Percentiles rank a stretch among this genome's conserved stretches.
Conservation (phyloP, 192 early-diverging fungal species). For the Coemansia umbellata region DNA sequence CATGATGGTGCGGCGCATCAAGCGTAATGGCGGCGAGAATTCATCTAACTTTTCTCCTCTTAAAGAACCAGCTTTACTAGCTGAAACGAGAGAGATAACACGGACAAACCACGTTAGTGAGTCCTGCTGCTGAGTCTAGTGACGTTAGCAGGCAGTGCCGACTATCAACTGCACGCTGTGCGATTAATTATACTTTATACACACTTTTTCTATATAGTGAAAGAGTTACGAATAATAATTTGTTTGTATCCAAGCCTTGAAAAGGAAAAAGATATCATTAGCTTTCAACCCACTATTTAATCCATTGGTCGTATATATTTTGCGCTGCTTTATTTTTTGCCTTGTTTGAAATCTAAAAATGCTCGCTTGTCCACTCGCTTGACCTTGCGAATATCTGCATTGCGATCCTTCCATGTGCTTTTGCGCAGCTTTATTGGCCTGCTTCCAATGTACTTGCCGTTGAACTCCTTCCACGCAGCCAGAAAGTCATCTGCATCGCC, state of each 20-base stretch:
- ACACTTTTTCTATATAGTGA: too few relatives aligned
- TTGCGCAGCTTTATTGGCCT: slow-evolving; percentile 92
- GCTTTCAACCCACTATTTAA: too few relatives aligned
- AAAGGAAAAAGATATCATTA: too few relatives aligned
- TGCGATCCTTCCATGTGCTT: slow-evolving; percentile 89
- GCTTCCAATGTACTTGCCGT: slow-evolving; percentile 96
- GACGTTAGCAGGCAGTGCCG: too few relatives aligned
- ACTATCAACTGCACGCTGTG: too few relatives aligned
- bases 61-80: slow-evolving; percentile 10
- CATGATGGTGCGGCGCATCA: slow-evolving; percentile 24
- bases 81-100: neutral
- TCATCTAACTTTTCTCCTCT: slow-evolving; percentile 2
- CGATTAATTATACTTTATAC: too few relatives aligned
- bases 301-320: neutral
- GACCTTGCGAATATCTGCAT: slow-evolving; percentile 62
- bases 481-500: slow-evolving; percentile 88
- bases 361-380: slow-evolving; percentile 44
- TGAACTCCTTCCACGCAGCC: slow-evolving; percentile 91
- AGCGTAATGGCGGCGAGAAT: too few relatives aligned
- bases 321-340: slow-evolving; percentile 7
- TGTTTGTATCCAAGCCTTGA: too few relatives aligned
- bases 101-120: slow-evolving; percentile 30
- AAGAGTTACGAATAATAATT: too few relatives aligned
- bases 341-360: slow-evolving; percentile 29
- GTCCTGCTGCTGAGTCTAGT: slow-evolving; percentile 24